Conservation (phyloP, 352 stramenopile species). For the Phytophthora podocarpi region DNA sequence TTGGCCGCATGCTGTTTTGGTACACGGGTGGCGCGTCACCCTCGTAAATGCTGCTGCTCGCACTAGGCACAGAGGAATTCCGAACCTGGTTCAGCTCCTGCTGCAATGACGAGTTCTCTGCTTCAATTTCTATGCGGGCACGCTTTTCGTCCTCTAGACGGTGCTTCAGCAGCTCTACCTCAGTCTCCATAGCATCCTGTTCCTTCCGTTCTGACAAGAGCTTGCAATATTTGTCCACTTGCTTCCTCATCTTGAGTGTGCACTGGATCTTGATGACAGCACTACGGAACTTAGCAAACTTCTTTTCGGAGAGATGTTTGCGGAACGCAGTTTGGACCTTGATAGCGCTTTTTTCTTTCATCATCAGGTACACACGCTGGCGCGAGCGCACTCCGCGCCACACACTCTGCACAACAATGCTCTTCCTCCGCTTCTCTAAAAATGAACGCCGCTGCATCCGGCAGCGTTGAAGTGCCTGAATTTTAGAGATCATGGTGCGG, state of each 20-base stretch:
- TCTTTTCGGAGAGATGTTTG: slow-evolving; percentile 48
- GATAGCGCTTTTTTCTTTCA: slow-evolving; percentile 63
- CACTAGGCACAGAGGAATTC: slow-evolving; percentile 44
- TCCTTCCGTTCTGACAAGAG: slow-evolving; percentile 69
- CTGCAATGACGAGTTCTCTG: slow-evolving; percentile 75
- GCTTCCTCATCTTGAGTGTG: slow-evolving; percentile 76
- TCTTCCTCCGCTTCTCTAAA: slow-evolving; percentile 43
- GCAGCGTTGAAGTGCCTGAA: slow-evolving; percentile 65
- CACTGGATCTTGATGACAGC: slow-evolving; percentile 79
- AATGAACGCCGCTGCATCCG: slow-evolving; percentile 53
- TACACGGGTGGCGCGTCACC: slow-evolving; percentile 35
- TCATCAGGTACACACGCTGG: slow-evolving; percentile 54
- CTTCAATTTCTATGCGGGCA: slow-evolving; percentile 70
- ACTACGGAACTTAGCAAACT: slow-evolving; percentile 60
- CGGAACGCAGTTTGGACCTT: slow-evolving; percentile 67
- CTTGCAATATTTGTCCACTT: slow-evolving; percentile 70
- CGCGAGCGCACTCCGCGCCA: slow-evolving; percentile 76
- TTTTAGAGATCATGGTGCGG: slow-evolving; percentile 51
- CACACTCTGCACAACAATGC: slow-evolving; percentile 69
- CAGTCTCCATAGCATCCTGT: slow-evolving; percentile 76
- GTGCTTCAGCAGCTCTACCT: slow-evolving; percentile 74
- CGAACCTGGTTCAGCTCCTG: slow-evolving; percentile 69
- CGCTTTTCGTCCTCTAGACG: slow-evolving; percentile 83
- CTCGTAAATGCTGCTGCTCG: slow-evolving; percentile 47
- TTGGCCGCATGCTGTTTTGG: slow-evolving; percentile 32